A percentile compares a stretch with the other conserved stretches of the same genome.
These are phyloP conservation scores for Starmerella potacharoeniae DNA, from an alignment of 805 yeast species.

Conservation along the genomic window DNA sequence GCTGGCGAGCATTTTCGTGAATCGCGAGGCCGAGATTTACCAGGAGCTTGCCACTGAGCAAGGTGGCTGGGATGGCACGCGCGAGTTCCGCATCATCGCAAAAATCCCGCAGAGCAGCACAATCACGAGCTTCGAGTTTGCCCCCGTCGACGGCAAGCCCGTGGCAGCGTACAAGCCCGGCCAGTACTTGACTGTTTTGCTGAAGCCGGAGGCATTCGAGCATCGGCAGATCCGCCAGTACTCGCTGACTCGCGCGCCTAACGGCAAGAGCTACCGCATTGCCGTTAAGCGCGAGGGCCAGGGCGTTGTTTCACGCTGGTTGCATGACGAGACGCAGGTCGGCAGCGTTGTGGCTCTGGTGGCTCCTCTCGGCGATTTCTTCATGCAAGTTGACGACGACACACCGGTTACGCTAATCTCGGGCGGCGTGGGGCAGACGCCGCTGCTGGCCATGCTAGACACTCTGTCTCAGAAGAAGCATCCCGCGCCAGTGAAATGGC, in stretches of 20 bases:
- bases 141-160: slow-evolving; percentile 35
- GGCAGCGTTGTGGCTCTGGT: slow-evolving; percentile 42
- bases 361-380: slow-evolving; percentile 51
- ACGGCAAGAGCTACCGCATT: slow-evolving; percentile 39
- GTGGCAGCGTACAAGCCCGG: slow-evolving; percentile 31
- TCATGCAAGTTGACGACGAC: slow-evolving; percentile 16
- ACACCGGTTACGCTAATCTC: slow-evolving; percentile 36
- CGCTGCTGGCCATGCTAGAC: slow-evolving; percentile 40
- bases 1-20: slow-evolving; percentile 50
- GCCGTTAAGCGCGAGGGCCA: slow-evolving; percentile 35
- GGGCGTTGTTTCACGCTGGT: slow-evolving; percentile 31
- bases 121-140: slow-evolving; percentile 43
- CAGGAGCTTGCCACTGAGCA: slow-evolving; percentile 25
- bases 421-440: slow-evolving; percentile 64
- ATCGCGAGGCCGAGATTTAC: slow-evolving; percentile 42
- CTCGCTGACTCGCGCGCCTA: slow-evolving; percentile 38
- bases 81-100: slow-evolving; percentile 37
- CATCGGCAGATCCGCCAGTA: slow-evolving; percentile 43
- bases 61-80: slow-evolving; percentile 52
- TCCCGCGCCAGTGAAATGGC: neutral
- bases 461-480: neutral
- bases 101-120: slow-evolving; percentile 36
- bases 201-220: slow-evolving; percentile 30
- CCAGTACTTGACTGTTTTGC: slow-evolving; percentile 35
- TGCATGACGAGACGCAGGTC: slow-evolving; percentile 41